These are phyloP conservation scores for Lepidopterella palustris DNA, from an alignment of 495 filamentous ascomycete species.

Conservation along the genomic window DNA sequence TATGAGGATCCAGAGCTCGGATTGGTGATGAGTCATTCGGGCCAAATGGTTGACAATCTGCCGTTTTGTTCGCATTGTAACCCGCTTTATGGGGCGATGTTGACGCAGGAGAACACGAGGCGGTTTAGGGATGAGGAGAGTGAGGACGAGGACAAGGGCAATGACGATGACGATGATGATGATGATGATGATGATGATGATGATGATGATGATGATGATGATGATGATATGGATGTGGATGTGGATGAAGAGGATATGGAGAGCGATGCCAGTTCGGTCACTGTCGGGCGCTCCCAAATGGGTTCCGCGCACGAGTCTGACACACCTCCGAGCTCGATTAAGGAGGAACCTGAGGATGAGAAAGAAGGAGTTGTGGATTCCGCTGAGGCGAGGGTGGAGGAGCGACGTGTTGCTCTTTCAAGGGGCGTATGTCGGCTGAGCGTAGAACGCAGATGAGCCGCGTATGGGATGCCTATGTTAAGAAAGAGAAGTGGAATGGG, in stretches of 20 bases:
- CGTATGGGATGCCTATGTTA: too few relatives aligned
- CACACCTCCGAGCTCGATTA: too few relatives aligned
- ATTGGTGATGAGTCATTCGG: not conserved
- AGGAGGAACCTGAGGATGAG: not conserved
- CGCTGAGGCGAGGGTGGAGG: not conserved
- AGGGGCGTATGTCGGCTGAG: not conserved
- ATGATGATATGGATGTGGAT: too few relatives aligned
- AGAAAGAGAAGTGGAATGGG: not conserved
- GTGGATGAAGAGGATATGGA: too few relatives aligned
- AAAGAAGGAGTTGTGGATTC: not conserved
- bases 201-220: too few relatives aligned
- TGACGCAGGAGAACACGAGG: not conserved
- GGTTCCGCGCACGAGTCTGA: not conserved
- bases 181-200: too few relatives aligned
- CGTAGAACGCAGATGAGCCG: not conserved
- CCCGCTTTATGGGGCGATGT: not conserved
- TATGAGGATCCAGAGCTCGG: not conserved
- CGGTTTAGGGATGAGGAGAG: not conserved
- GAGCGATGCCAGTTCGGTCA: not conserved
- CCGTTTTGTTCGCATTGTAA: not conserved
- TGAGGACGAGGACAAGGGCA: not conserved
- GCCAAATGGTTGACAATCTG: not conserved
- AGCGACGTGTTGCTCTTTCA: not conserved
- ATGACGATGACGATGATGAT: not conserved
- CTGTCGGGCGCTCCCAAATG: not conserved